Base-by-base conservation (phyloP, 2,329 filamentous ascomycete genomes). In the Aspergillus caelatus region DNA sequence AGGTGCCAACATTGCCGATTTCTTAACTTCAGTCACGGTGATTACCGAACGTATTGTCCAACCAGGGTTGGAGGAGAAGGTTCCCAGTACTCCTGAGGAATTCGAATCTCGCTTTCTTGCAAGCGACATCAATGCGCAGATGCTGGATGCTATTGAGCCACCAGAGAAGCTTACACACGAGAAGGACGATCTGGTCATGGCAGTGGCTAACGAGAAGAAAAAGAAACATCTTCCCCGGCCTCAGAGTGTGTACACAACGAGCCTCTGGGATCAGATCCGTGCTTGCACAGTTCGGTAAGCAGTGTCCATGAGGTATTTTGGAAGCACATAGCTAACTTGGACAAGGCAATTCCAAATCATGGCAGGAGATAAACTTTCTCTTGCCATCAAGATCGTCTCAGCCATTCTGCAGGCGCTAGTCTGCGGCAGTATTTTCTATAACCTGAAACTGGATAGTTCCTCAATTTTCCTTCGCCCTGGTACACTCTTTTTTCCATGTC, bases 1-100 rank as follows among this genome's bases (percentile, higher is more conserved):
- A 11, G 84, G 86, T 6, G 85, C 88, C 46, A 91, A 89, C 65
- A 80, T 88, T 1, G 87, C 84, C 4, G 89, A 91, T 68, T 91
- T 82, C 73, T 73, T 91, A 12, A 91, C 89, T 1, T 87, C 87
- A 59, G 84, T 89, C 11, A 89, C 86, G 1, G 87, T 89, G 4
- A 72, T 80, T 2, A 83, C 80, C 0, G 82, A 84, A 64, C 74
- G 82, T 10, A 72, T 77, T n/a, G 75, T 83, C 50, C 68, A 66
- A 28, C 64, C 71, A 1, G 75, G 73, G 0, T 71, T 72, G 70
- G 75, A 76, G 57, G 63, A 61, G 1, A 73, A 70, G 8, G 72
- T 77, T 1, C 75, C 75, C 1, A 74, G 64, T 30, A 75, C 74
- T 2, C 74, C 81, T 0, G 72, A 75, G 10, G 74, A 77, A 8